A percentile compares a stretch with the other conserved stretches of the same genome.
phyloP scores from a whole-genome alignment of 2,329 filamentous ascomycete species.

The Camillea tinctor region DNA sequence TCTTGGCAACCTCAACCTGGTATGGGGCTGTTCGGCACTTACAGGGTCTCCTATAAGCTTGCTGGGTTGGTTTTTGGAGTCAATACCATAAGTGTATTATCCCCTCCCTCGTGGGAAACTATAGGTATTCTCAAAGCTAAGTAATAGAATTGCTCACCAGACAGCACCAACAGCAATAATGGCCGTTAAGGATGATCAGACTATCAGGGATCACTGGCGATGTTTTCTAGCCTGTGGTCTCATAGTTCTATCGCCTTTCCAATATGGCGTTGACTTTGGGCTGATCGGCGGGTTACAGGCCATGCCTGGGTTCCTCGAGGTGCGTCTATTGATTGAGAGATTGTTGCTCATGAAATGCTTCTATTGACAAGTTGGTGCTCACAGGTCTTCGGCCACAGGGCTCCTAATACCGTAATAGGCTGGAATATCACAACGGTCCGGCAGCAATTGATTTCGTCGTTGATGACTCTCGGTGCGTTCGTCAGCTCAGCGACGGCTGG shows the following conservation, averaged over 20 bases:
- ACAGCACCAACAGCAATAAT: slow-evolving; percentile 6
- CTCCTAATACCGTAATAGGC: slow-evolving; percentile 36
- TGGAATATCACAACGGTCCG: slow-evolving; percentile 43
- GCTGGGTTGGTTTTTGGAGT: background rate
- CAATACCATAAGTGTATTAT: background rate
- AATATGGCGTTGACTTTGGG: slow-evolving; percentile 52
- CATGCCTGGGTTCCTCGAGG: slow-evolving; percentile 48
- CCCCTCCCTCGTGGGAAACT: background rate
- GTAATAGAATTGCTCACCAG: background rate
- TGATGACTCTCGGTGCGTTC: slow-evolving; percentile 38
- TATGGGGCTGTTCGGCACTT: slow-evolving; percentile 19
- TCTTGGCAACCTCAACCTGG: slow-evolving; percentile 14
- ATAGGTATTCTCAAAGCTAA: background rate
- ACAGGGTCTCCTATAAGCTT: slow-evolving; percentile 8
- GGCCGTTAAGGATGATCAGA: slow-evolving; percentile 23
- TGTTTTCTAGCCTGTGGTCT: slow-evolving; percentile 47
- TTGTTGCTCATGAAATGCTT: too few relatives aligned
- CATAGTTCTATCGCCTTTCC: slow-evolving; percentile 49
- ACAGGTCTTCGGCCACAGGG: slow-evolving; percentile 38
- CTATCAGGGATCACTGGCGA: slow-evolving; percentile 43
- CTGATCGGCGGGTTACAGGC: slow-evolving; percentile 50
- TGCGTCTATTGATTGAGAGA: slow-evolving; percentile 13
- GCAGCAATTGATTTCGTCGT: slow-evolving; percentile 37
- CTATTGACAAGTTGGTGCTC: too few relatives aligned
- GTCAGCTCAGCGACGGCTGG: slow-evolving; percentile 34